Evolutionary conservation across 495 filamentous ascomycete species (phyloP), one percentile per base, ranked within the genome.

Genomic region (Bacidia rubella): DNA sequence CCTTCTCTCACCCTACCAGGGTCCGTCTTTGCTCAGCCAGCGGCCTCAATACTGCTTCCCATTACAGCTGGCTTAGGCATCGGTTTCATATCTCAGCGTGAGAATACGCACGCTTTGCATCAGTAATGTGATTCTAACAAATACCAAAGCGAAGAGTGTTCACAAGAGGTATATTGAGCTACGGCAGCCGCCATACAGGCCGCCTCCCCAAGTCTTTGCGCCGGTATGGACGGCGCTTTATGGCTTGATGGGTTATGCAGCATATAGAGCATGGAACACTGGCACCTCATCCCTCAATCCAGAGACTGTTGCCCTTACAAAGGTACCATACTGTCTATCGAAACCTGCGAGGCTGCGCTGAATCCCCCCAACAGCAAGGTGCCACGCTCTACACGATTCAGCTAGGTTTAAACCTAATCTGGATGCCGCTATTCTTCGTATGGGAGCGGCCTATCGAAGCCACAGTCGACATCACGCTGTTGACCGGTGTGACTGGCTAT

Each of bases 351-450:
- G n/a, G n/a, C 32, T 39, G 9, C 19, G 60, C 25, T 50, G 65
- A 27, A 55, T 67, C 4, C 46, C 44, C 55, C 60, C 62, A 32
- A 19, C 39, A 78, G 66, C 77, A 83, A 61, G 79, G 81, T 45
- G 74, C 80, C 35, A 84, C 82, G 0, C 73, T 94, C 15, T 96
- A 94, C 71, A 84, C 82, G 4, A 77, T 82, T 43, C 90, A 95
- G 62, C 81, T 96, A 9, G 82, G 72, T 19, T 67, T 95, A 12
- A 95, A 96, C 64, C 68, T 92, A 19, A 63, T 83, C 45, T 97
- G 86, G 87, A 95, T 92, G 87, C 90, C 90, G 1, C 75, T 95
- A 9, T 97, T 96, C 74, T 95, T 94, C 62, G 74, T 75, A 0
- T 57, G 83, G 27, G 75, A 78, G 38, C 74, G 77, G 22, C 86